A percentile compares a stretch with the other conserved stretches of the same genome.
phyloP scores from a whole-genome alignment of 345 rosid species.

The Sisymbrium irio region DNA sequence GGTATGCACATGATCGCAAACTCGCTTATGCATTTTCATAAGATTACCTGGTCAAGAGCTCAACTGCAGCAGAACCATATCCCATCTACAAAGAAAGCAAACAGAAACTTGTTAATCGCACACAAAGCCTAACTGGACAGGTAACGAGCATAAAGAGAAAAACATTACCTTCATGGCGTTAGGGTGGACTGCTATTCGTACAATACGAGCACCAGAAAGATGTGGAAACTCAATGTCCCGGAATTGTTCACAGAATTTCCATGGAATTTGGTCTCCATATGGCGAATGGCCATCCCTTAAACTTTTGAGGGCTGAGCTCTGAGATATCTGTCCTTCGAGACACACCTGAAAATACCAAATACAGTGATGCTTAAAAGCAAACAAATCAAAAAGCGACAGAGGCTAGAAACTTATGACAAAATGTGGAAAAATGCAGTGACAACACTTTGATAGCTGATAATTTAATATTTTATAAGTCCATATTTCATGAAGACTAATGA shows the following conservation, averaged over 20 bases:
- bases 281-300: constrained; percentile 82
- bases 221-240: constrained; percentile 77
- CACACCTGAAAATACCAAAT: constrained; percentile 48
- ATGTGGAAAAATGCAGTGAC: neutral
- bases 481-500: constrained; percentile 10
- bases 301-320: constrained; percentile 70
- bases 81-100: constrained; percentile 66
- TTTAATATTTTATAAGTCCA: neutral
- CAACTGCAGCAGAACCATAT: constrained; percentile 93
- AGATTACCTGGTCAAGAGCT: constrained; percentile 73
- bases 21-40: constrained; percentile 2
- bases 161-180: constrained; percentile 80
- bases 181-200: constrained; percentile 98
- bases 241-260: constrained; percentile 95
- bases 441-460: constrained; percentile 1
- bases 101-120: constrained; percentile 19
- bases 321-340: constrained; percentile 94
- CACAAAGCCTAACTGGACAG: constrained; percentile 16
- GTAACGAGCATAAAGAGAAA: neutral
- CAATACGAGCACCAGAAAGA: constrained; percentile 96
- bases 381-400: neutral
- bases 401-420: neutral
- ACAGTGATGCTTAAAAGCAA: constrained; percentile 14
- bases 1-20: neutral
- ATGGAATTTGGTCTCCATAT: constrained; percentile 94